phyloP scores from a whole-genome alignment of 75 land plant species.

The Pseudotsuga menziesii region DNA sequence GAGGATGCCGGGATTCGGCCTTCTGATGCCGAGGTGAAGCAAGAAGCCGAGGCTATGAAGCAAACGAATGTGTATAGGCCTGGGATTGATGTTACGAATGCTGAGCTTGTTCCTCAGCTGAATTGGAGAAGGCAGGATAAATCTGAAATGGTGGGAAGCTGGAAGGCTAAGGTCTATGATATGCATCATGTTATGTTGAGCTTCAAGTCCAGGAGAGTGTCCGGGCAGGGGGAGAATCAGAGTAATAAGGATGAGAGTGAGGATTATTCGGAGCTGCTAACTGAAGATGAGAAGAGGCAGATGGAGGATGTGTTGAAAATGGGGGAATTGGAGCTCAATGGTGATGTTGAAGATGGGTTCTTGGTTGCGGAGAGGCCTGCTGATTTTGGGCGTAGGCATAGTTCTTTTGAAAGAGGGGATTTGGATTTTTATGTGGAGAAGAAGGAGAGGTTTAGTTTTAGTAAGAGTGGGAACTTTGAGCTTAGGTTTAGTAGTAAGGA shows the following conservation, averaged over 20 bases:
- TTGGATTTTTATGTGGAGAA: slow-evolving; percentile 54
- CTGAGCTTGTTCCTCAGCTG: slow-evolving; percentile 32
- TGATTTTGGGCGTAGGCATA: slow-evolving; percentile 33
- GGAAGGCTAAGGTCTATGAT: slow-evolving; percentile 54
- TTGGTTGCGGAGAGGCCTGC: slow-evolving; percentile 30
- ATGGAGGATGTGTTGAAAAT: slow-evolving; percentile 26
- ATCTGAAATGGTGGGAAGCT: slow-evolving; percentile 39
- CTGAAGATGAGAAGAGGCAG: slow-evolving; percentile 47
- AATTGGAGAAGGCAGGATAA: slow-evolving; percentile 52
- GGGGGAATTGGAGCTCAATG: slow-evolving; percentile 16
- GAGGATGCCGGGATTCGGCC: slow-evolving; percentile 42
- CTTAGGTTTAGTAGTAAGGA: slow-evolving; percentile 11
- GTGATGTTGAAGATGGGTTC: slow-evolving; percentile 36
- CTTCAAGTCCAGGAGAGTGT: slow-evolving; percentile 42
- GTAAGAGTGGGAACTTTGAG: slow-evolving; percentile 5
- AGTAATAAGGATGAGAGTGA: slow-evolving; percentile 15
- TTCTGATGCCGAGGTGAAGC: slow-evolving; percentile 35
- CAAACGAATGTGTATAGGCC: slow-evolving; percentile 55
- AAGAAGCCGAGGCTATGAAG: slow-evolving; percentile 47
- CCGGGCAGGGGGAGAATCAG: slow-evolving; percentile 42
- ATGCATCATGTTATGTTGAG: slow-evolving; percentile 48
- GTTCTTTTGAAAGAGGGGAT: slow-evolving; percentile 49
- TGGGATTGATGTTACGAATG: slow-evolving; percentile 44
- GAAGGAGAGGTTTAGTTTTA: slow-evolving; percentile 13
- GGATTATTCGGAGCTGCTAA: slow-evolving; percentile 30